Conservation (phyloP, 1,284 basidiomycete species). For the Ustilago shanxiensis region DNA sequence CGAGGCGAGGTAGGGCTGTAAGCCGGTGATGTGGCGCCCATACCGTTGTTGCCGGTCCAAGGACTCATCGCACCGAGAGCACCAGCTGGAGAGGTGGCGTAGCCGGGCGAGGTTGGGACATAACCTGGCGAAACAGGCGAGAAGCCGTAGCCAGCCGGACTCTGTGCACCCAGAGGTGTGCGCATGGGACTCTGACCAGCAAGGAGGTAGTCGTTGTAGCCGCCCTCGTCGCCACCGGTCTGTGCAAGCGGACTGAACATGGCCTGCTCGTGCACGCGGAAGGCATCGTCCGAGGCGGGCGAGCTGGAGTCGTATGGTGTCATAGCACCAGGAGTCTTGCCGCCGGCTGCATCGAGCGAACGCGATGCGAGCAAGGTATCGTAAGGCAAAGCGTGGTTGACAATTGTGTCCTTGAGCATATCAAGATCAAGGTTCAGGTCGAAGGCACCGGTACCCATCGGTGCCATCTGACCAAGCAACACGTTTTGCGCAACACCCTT, state of each 20-base stretch:
- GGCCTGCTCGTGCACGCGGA: constrained; percentile 81
- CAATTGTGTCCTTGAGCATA: constrained; percentile 98
- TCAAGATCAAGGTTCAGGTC: constrained; percentile 96
- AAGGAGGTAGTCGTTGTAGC: constrained; percentile 77
- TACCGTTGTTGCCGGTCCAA: constrained; percentile 72
- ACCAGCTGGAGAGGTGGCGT: constrained; percentile 66
- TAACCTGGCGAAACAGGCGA: constrained; percentile 67
- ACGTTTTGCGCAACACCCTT: constrained; percentile 98
- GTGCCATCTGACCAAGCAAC: constrained; percentile 98
- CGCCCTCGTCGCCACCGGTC: constrained; percentile 83
- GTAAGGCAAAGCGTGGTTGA: constrained; percentile 89
- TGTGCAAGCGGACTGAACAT: constrained; percentile 95
- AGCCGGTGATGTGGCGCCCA: constrained; percentile 74
- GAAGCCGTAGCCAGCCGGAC: constrained; percentile 67
- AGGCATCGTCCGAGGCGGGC: constrained; percentile 74
- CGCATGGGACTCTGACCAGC: constrained; percentile 83
- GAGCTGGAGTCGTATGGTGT: constrained; percentile 79
- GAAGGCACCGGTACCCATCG: constrained; percentile 78
- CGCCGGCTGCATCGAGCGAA: constrained; percentile 58
- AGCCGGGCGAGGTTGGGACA: constrained; percentile 60
- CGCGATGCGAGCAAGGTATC: constrained; percentile 72
- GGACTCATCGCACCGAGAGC: constrained; percentile 77
- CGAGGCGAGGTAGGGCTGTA: constrained; percentile 74
- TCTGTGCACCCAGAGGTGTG: constrained; percentile 65
- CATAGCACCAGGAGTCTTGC: constrained; percentile 67